phyloP scores from a whole-genome alignment of 768 basidiomycete species.

The Boletus eberwhitei region DNA sequence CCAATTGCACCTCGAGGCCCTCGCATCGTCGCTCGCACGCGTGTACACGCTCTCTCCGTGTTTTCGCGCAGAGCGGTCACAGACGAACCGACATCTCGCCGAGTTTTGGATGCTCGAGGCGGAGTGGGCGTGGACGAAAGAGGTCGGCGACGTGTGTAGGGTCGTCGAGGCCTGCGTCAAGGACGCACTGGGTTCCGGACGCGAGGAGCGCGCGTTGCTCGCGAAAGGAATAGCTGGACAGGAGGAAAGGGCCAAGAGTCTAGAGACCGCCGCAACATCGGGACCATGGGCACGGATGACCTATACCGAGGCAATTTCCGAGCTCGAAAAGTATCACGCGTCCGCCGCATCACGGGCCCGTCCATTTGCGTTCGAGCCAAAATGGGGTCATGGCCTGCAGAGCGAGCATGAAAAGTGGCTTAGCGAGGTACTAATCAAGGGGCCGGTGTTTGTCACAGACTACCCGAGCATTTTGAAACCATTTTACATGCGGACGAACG shows the following conservation, averaged over 20 bases:
- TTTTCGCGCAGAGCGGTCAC: conserved; percentile 89
- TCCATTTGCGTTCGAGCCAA: conserved; percentile 54
- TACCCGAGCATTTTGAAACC: conserved; percentile 85
- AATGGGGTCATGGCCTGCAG: conserved; percentile 70
- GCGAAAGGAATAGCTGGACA: conserved; percentile 34
- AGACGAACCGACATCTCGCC: conserved; percentile 87
- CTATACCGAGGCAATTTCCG: conserved; percentile 71
- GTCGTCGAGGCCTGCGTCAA: conserved; percentile 56
- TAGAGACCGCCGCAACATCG: conserved; percentile 37
- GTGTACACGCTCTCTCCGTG: conserved; percentile 92
- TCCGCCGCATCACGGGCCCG: conserved; percentile 19
- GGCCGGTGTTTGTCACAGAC: conserved; percentile 89
- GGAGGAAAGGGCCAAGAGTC: conserved; percentile 29
- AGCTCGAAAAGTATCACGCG: conserved; percentile 42
- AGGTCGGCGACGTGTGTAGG: conserved; percentile 48
- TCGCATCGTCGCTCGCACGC: conserved; percentile 72
- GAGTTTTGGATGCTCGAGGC: conserved; percentile 99
- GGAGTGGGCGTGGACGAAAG: conserved; percentile 68
- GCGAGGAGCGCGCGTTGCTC: conserved; percentile 32
- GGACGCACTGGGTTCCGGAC: conserved; percentile 34
- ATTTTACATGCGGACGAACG: conserved; percentile 91
- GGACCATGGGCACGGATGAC: conserved; percentile 67
- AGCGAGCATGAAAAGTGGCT: conserved; percentile 95
- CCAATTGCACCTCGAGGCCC: conserved; percentile 91
- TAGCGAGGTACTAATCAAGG: conserved; percentile 59